phyloP scores from a whole-genome alignment of 139 green algal species.

The Micractinium conductrix region DNA sequence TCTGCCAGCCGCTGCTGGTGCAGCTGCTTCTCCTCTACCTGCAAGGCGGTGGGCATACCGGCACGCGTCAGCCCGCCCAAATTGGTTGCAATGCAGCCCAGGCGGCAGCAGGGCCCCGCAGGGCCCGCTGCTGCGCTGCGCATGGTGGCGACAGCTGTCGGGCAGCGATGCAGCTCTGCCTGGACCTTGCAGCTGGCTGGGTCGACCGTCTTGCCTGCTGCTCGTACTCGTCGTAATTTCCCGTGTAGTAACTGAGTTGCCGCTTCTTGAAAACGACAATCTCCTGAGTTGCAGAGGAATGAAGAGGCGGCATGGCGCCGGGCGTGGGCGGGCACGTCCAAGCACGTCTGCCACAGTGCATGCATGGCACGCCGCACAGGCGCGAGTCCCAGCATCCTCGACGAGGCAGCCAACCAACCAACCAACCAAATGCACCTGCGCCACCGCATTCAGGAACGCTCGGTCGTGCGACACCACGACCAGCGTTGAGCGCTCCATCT shows the following conservation, averaged over 20 bases:
- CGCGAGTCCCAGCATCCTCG: no score
- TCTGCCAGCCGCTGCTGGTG: constrained; percentile 41
- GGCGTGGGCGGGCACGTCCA: background rate
- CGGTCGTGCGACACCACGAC: constrained; percentile 88
- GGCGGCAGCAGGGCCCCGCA: no score
- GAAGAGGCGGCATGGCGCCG: background rate
- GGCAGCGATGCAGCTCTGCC: no score
- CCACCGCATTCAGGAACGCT: constrained; percentile 87
- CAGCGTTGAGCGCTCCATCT: constrained; percentile 78
- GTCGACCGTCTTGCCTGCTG: constrained; percentile 13
- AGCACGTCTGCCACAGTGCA: no score
- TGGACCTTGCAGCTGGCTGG: no score
- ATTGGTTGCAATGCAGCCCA: background rate
- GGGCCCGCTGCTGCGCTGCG: background rate
- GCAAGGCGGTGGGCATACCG: background rate
- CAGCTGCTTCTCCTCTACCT: constrained; percentile 29
- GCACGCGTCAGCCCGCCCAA: background rate
- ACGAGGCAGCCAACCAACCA: no score
- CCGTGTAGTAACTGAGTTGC: constrained; percentile 46
- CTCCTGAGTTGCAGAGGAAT: background rate
- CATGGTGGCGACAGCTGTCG: no score
- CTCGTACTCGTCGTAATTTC: constrained; percentile 65
- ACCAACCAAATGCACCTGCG: no score
- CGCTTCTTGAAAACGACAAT: constrained; percentile 27
- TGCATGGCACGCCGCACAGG: no score